Conservation (phyloP, 2,329 filamentous ascomycete genomes). For the Chalaropsis thielavioides region DNA sequence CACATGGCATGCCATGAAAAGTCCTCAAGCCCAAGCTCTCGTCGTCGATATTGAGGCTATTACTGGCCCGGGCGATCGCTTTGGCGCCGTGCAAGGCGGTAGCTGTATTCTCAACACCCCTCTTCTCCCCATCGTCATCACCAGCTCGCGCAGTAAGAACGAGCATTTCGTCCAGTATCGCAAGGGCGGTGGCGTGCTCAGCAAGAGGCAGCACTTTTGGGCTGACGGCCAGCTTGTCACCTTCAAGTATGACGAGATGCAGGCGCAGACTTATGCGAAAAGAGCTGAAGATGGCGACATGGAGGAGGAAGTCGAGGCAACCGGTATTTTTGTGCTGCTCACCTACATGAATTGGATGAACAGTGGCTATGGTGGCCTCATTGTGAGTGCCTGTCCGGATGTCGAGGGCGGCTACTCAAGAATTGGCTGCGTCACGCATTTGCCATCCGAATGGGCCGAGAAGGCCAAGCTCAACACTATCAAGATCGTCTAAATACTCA, state of each 20-base stretch:
- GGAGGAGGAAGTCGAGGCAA: constrained; percentile 16
- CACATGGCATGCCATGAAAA: constrained; percentile 18
- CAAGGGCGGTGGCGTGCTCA: constrained; percentile 16
- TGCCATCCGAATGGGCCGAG: constrained; percentile 16
- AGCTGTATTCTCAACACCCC: constrained; percentile 17
- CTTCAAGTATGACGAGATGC: constrained; percentile 16
- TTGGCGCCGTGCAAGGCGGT: constrained; percentile 13
- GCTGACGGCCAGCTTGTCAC: constrained; percentile 15
- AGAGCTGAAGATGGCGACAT: constrained; percentile 2
- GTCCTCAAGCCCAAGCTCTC: constrained; percentile 16
- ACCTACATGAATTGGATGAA: constrained; percentile 18
- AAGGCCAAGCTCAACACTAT: constrained; percentile 17
- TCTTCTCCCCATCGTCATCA: constrained; percentile 15
- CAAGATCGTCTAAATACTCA: constrained; percentile 11
- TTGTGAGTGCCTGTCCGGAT: constrained; percentile 16
- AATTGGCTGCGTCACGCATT: constrained; percentile 15
- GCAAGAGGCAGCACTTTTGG: constrained; percentile 17
- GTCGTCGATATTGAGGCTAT: constrained; percentile 17
- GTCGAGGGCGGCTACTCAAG: constrained; percentile 12
- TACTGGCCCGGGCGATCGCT: constrained; percentile 8
- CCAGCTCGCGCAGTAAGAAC: constrained; percentile 10
- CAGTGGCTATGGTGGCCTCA: constrained; percentile 13
- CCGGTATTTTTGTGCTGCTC: constrained; percentile 15
- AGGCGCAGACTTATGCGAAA: constrained; percentile 15
- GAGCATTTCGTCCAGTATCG: constrained; percentile 15